Evolutionary conservation across 2,329 filamentous ascomycete species (phyloP).

Genomic region (Ophiostoma sp.): DNA sequence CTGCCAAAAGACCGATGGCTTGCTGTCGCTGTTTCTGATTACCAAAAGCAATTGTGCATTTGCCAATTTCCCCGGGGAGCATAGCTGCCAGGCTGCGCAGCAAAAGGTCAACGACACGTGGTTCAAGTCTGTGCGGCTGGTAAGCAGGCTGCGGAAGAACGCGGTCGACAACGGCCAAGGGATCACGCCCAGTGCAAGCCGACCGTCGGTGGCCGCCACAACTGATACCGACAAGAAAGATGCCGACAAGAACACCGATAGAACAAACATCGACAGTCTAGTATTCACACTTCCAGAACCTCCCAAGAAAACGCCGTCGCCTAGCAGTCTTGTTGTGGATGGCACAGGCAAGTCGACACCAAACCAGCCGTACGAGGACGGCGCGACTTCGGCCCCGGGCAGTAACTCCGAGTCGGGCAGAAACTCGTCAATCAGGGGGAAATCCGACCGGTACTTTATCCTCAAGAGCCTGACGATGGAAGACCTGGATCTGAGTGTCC

Average conservation of each 20-base stretch:
- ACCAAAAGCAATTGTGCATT: constrained; percentile 97
- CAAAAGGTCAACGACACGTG: constrained; percentile 83
- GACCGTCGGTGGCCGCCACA: constrained; percentile 35
- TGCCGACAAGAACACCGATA: background rate
- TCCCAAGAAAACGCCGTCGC: background rate
- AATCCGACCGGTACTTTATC: constrained; percentile 73
- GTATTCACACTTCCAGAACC: background rate
- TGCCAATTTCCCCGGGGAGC: constrained; percentile 85
- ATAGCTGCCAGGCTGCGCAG: constrained; percentile 69
- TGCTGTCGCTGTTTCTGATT: constrained; percentile 89
- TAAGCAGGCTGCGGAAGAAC: constrained; percentile 70
- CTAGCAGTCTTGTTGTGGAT: constrained; percentile 19
- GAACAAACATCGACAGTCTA: background rate
- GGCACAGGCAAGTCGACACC: constrained; percentile 15
- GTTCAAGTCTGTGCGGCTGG: constrained; percentile 78
- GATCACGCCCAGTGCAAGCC: constrained; percentile 50
- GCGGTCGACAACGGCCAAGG: constrained; percentile 44
- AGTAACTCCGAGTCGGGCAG: background rate
- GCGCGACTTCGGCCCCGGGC: background rate
- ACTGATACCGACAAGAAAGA: background rate
- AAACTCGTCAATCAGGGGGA: constrained; percentile 36
- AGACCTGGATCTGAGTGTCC: constrained; percentile 82
- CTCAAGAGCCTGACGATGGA: constrained; percentile 89
- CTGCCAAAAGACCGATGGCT: constrained; percentile 67
- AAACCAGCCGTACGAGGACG: background rate